Conservation (phyloP, 805 yeast genomes). For the Sugiyamaella americana region DNA sequence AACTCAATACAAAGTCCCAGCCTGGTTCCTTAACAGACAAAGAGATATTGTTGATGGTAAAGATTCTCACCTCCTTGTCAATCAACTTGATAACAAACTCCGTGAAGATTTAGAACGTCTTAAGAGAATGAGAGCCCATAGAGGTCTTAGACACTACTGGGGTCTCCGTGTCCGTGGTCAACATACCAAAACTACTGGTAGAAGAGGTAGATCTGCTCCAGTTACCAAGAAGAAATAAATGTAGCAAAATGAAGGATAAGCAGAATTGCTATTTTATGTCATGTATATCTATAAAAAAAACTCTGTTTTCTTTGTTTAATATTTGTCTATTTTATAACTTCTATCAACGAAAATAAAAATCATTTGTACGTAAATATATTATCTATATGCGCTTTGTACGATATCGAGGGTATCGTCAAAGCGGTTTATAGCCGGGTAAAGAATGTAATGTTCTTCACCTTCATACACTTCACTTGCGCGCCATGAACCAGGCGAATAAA, state of each 20-base stretch:
- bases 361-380: too few relatives aligned
- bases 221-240: conserved; percentile 37
- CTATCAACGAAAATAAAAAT: too few relatives aligned
- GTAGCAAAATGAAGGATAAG: neutral
- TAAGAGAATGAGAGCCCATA: conserved; percentile 99
- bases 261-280: too few relatives aligned
- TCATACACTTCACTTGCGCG: too few relatives aligned
- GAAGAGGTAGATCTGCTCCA: conserved; percentile 67
- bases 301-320: too few relatives aligned
- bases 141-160: conserved; percentile 99
- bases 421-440: too few relatives aligned
- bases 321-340: too few relatives aligned
- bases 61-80: conserved; percentile 98
- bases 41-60: conserved; percentile 97
- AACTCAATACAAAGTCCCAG: conserved; percentile 97
- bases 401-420: too few relatives aligned
- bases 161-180: conserved; percentile 99
- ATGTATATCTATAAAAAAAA: too few relatives aligned
- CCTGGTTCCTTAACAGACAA: conserved; percentile 99
- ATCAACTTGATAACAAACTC: conserved; percentile 98
- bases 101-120: conserved; percentile 99
- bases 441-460: too few relatives aligned
- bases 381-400: too few relatives aligned
- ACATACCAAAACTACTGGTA: conserved; percentile 99
- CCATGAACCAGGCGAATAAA: neutral